A percentile compares a stretch with the other conserved stretches of the same genome.
Evolutionary conservation across 192 early-diverging fungal species (phyloP).

Genomic region (Pilobolus umbonatus): DNA sequence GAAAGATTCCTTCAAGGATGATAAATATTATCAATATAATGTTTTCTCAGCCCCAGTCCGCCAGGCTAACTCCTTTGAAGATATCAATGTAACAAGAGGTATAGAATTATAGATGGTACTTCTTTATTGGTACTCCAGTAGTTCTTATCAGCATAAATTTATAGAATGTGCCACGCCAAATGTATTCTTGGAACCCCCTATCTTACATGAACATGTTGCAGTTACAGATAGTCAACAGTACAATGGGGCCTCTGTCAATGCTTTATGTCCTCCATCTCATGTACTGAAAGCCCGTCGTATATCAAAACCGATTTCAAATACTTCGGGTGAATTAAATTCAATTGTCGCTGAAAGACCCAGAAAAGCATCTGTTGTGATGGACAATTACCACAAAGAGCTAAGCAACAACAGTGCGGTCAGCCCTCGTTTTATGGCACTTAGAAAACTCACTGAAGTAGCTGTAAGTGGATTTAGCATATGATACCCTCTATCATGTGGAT

Average conservation of each 20-base stretch:
- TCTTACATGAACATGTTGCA: too few relatives aligned
- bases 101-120: too few relatives aligned
- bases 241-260: background rate
- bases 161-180: background rate
- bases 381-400: background rate
- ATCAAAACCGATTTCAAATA: background rate
- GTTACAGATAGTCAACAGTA: background rate
- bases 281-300: background rate
- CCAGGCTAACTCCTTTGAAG: too few relatives aligned
- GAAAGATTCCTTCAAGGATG: background rate
- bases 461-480: too few relatives aligned
- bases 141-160: background rate
- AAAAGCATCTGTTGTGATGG: background rate
- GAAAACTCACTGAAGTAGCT: slow-evolving; percentile 19
- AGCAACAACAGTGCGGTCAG: slow-evolving; percentile 18
- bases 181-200: background rate
- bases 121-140: background rate
- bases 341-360: background rate
- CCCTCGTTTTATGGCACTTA: slow-evolving; percentile 18
- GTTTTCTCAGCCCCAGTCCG: too few relatives aligned
- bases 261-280: slow-evolving; percentile 17
- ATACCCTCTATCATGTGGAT: too few relatives aligned
- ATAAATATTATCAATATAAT: background rate
- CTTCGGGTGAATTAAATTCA: background rate
- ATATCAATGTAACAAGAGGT: too few relatives aligned